These are phyloP conservation scores for Cladorrhinum sp. DNA, from an alignment of 2,329 filamentous ascomycete genomes.

Conservation along the genomic window DNA sequence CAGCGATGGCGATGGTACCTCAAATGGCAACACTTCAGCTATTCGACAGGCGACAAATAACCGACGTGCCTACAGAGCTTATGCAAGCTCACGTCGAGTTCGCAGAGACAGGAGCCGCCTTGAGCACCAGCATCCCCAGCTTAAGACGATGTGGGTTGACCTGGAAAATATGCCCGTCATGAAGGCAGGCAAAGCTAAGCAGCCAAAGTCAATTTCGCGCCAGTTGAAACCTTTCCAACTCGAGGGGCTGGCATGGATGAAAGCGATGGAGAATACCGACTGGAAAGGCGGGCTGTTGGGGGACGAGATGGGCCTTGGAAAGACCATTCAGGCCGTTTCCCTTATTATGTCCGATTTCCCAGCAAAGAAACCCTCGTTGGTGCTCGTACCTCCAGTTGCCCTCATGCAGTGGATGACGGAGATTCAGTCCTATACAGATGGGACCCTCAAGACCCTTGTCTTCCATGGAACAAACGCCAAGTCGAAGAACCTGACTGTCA, in stretches of 20 bases:
- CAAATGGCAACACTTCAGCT: background rate
- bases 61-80: conserved; percentile 36
- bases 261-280: conserved; percentile 75
- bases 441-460: conserved; percentile 84
- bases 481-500: conserved; percentile 70
- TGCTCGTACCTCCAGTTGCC: conserved; percentile 88
- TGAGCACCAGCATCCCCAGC: conserved; percentile 71
- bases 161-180: conserved; percentile 67
- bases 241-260: conserved; percentile 93
- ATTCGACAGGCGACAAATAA: conserved; percentile 15
- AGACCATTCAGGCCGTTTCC: conserved; percentile 97
- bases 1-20: background rate
- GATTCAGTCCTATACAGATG: conserved; percentile 78
- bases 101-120: conserved; percentile 61
- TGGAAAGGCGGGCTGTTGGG: conserved; percentile 90
- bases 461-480: conserved; percentile 85
- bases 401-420: conserved; percentile 93
- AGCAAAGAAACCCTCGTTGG: conserved; percentile 74
- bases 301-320: conserved; percentile 98
- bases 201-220: conserved; percentile 75
- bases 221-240: conserved; percentile 91
- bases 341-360: conserved; percentile 98
- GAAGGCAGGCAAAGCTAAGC: conserved; percentile 57
- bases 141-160: conserved; percentile 81
- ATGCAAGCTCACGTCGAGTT: conserved; percentile 29